Conservation (phyloP, 192 early-diverging fungal species). For the Linnemannia hyalina region DNA sequence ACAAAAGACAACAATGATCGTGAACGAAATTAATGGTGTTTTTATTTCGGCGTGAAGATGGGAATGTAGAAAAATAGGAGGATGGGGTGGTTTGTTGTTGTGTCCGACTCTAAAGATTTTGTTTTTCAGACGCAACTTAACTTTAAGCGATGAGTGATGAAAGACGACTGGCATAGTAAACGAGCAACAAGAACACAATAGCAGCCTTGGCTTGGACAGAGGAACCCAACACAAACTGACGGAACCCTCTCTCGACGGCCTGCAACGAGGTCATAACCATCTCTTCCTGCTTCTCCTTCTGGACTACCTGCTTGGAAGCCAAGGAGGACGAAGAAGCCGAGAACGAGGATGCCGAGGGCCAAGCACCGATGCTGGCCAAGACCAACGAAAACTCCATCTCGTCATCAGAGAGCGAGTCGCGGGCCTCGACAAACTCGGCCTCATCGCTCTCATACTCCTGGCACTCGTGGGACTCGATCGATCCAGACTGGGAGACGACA, state of each 20-base stretch:
- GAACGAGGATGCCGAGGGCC: constrained; percentile 13
- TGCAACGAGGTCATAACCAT: constrained; percentile 19
- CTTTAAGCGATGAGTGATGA: constrained; percentile 30
- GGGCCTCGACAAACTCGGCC: constrained; percentile 48
- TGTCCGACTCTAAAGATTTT: background rate
- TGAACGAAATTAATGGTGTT: background rate
- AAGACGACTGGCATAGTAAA: constrained; percentile 40
- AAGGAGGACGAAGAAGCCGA: background rate
- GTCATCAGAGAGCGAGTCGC: constrained; percentile 33
- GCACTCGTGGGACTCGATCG: background rate
- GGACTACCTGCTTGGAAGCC: background rate
- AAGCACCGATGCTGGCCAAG: constrained; percentile 21
- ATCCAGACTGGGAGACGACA: constrained; percentile 3
- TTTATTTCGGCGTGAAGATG: background rate
- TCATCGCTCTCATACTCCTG: constrained; percentile 30
- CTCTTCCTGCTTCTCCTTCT: constrained; percentile 19
- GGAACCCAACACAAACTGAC: background rate
- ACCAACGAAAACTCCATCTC: constrained; percentile 25
- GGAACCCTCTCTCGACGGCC: constrained; percentile 18
- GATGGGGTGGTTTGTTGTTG: background rate
- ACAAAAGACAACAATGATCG: background rate
- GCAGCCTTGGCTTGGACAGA: constrained; percentile 27
- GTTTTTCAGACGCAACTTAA: constrained; percentile 1
- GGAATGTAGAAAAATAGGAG: background rate
- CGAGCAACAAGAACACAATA: constrained; percentile 39